Evolutionary conservation across 2,329 filamentous ascomycete genomes (phyloP), one percentile per base, ranked within the genome.

Genomic region (Delphinella strobiligena): DNA sequence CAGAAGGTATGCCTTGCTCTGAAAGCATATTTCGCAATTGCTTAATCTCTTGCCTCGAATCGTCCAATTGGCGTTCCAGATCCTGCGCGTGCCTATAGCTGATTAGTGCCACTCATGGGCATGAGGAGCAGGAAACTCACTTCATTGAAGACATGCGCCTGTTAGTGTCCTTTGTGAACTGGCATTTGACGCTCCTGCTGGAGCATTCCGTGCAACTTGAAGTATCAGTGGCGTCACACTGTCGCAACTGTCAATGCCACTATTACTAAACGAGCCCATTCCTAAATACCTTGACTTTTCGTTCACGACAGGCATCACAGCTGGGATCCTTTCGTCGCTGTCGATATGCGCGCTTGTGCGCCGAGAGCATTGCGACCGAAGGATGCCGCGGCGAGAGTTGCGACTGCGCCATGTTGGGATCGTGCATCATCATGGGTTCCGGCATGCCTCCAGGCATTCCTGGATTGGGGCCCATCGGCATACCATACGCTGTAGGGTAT

Each of bases 141-240:
- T 96, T 98, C 64, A 96, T 96, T 1, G 89, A 96, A 14, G 91
- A 96, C 91, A 98, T 98, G 46, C 91, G 78, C 43, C 91, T 75
- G 59, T 98, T 98, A 10, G 91, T 98, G 62, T 98, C 91, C 64
- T 98, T 98, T 36, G 91, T 98, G 58, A 98, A 98, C 56, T 96
- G 89, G 57, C 91, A 98, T 60, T 93, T 93, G 48, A 96, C 89
- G 56, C 89, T 93, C 48, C 91, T 80, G 59, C 88, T 95, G 4
- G 86, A 91, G 64, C 91, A 98, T 63, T 98, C 91, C 2, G 91
- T 95, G 60, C 91, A 98, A 62, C 89, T 94, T 9, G 84, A 80
- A 14, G 85, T 94, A 58, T 96, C 91, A 12, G 91, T 96, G 22
- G 91, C 91, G 66, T 98, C 91, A 61, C 91, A 98, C 72, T 77